These are phyloP conservation scores for Cryphonectria radicalis DNA, from an alignment of 2,329 filamentous ascomycete genomes.

Conservation along the genomic window DNA sequence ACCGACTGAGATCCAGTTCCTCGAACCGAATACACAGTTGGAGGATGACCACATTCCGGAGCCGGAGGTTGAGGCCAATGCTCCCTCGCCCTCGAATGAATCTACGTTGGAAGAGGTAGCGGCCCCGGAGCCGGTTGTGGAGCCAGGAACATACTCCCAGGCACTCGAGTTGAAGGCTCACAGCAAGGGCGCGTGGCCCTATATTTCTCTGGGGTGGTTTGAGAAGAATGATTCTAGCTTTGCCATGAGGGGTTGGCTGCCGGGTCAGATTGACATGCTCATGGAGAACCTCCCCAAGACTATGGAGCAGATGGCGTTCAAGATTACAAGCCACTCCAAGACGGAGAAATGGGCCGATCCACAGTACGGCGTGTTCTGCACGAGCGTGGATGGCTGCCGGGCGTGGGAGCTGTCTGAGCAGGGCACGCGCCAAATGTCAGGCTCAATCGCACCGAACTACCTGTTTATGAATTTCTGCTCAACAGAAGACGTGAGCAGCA, in stretches of 20 bases:
- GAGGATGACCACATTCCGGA: slow-evolving; percentile 36
- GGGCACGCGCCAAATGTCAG: slow-evolving; percentile 40
- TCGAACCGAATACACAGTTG: slow-evolving; percentile 48
- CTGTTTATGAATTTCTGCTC: slow-evolving; percentile 45
- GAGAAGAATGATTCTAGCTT: slow-evolving; percentile 45
- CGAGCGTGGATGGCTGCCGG: slow-evolving; percentile 45
- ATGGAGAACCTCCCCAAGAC: slow-evolving; percentile 39
- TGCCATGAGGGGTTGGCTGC: slow-evolving; percentile 49
- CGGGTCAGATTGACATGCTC: slow-evolving; percentile 44
- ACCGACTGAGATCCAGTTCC: slow-evolving; percentile 39
- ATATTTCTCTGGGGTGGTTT: slow-evolving; percentile 37
- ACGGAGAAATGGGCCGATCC: slow-evolving; percentile 35
- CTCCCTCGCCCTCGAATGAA: slow-evolving; percentile 19
- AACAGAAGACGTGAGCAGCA: slow-evolving; percentile 33
- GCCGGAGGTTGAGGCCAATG: slow-evolving; percentile 23
- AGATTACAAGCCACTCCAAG: slow-evolving; percentile 31
- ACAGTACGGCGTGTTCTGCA: slow-evolving; percentile 37
- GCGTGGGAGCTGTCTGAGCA: slow-evolving; percentile 50
- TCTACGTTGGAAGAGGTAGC: slow-evolving; percentile 14
- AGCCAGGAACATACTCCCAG: not conserved
- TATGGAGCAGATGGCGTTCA: slow-evolving; percentile 39
- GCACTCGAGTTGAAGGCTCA: slow-evolving; percentile 17
- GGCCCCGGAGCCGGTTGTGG: not conserved
- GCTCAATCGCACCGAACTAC: slow-evolving; percentile 42
- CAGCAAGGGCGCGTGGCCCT: slow-evolving; percentile 23